Conservation (phyloP, 345 rosid species). For the Citrus mangshanensis region DNA sequence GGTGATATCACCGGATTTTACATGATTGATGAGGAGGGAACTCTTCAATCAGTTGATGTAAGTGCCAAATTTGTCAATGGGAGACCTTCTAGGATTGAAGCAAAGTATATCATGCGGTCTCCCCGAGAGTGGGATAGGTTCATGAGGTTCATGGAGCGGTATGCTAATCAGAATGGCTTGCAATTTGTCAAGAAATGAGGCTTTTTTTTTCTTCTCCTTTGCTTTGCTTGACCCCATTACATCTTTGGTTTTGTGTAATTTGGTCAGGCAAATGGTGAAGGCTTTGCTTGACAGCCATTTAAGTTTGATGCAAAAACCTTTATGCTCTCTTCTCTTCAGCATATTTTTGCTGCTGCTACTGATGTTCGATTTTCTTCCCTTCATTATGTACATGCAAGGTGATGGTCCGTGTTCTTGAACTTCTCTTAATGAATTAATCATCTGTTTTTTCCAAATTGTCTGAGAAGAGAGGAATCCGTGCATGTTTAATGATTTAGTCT, state of each 20-base stretch:
- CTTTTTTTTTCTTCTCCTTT: constrained; percentile 19
- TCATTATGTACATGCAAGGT: constrained; percentile 2
- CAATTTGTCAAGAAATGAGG: constrained; percentile 75
- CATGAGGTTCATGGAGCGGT: constrained; percentile 97
- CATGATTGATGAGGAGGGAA: constrained; percentile 97
- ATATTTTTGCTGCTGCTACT: constrained; percentile 20
- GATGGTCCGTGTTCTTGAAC: not conserved
- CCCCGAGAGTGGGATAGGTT: constrained; percentile 94
- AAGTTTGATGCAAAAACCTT: constrained; percentile 9
- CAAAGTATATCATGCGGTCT: constrained; percentile 75
- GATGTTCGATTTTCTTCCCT: constrained; percentile 8
- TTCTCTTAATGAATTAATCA: not conserved
- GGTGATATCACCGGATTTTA: constrained; percentile 94
- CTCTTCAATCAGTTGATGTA: constrained; percentile 87
- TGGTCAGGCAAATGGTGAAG: constrained; percentile 9
- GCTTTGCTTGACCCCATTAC: constrained; percentile 5
- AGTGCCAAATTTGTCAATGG: constrained; percentile 91
- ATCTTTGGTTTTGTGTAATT: constrained; percentile 9
- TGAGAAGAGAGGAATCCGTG: not conserved
- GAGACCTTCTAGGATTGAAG: constrained; percentile 80
- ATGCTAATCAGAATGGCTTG: constrained; percentile 81
- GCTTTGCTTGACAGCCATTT: not conserved
- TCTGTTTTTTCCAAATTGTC: not conserved
- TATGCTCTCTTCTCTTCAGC: constrained; percentile 3
- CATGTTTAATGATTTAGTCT: not conserved